Evolutionary conservation across 75 land plant species (phyloP), one percentile per base, ranked within the genome.

Genomic region (Picea glauca): DNA sequence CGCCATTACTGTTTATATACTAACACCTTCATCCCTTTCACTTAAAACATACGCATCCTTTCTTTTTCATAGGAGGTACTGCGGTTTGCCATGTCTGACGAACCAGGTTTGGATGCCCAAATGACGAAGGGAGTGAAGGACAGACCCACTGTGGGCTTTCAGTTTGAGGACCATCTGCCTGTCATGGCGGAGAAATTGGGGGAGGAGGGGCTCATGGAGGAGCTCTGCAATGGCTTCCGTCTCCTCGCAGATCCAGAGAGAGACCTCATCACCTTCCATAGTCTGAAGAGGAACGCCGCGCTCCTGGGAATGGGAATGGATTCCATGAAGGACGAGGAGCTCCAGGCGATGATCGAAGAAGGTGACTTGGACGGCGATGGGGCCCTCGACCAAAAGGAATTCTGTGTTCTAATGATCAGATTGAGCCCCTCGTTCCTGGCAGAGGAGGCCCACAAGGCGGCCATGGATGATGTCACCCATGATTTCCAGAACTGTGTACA

Each of bases 191-290:
- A 80, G 85, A 80, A 65, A 78, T 66, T 88, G 65, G 87, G 79
- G 64, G 82, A 83, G 38, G 78, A 82, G 60, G 87, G 58, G 20
- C 78, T 88, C 63, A 63, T 88, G 80, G 62, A 46, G 74, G 90
- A 88, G 90, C 85, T 88, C 11, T 85, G 85, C 80, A 75, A 76
- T 32, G 88, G 90, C 18, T 88, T 88, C 58, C 70, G 73, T 64
- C 76, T 85, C 7, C 82, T 88, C 54, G 82, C 80, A 35, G 90
- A 88, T 61, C 77, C 85, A 0, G 58, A 12, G 17, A 82, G 63
- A 30, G 79, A 62, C n/a, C 62, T 88, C 58, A 88, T 88, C 56
- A 88, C 90, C 2, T 32, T 79, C 46, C 58, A 63, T 40, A 88
- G 90, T 62, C 78, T 88, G 67, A 61, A 43, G 83, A 74, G 76